Percentiles rank a stretch among this genome's conserved stretches.
Conservation (phyloP, 148 eudicot species). For the Chenopodium berlandieri region DNA sequence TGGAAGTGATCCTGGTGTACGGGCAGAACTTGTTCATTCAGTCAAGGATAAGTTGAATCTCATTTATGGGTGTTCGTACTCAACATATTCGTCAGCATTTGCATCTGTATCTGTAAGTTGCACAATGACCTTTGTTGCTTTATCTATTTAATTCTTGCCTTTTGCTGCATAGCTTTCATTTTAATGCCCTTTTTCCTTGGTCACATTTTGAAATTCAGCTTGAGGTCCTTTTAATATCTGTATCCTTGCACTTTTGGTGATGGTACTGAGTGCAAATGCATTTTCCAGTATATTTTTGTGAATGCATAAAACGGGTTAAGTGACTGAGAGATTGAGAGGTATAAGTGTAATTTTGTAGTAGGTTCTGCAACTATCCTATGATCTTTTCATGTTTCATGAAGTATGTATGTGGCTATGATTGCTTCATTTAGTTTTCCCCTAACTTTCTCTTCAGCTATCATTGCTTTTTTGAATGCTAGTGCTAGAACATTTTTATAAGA, state of each 20-base stretch:
- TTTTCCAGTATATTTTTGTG: not conserved
- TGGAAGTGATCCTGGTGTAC: conserved; percentile 80
- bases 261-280: not conserved
- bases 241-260: not conserved
- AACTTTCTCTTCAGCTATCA: not conserved
- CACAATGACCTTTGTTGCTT: not conserved
- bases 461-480: not conserved
- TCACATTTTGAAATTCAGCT: not conserved
- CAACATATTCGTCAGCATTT: conserved; percentile 65
- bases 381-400: not conserved
- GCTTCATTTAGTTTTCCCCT: not conserved
- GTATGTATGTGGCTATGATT: not conserved
- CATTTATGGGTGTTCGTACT: conserved; percentile 68
- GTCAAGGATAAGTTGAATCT: conserved; percentile 75
- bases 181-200: not conserved
- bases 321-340: not conserved
- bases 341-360: not conserved
- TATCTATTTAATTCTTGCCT: too few relatives aligned
- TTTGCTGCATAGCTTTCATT: not conserved
- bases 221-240: not conserved
- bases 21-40: conserved; percentile 74
- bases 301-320: not conserved
- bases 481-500: too few relatives aligned
- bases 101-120: conserved; percentile 76
- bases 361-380: not conserved